phyloP scores from a whole-genome alignment of 164 flowering plant genomes.

The Santalum album region DNA sequence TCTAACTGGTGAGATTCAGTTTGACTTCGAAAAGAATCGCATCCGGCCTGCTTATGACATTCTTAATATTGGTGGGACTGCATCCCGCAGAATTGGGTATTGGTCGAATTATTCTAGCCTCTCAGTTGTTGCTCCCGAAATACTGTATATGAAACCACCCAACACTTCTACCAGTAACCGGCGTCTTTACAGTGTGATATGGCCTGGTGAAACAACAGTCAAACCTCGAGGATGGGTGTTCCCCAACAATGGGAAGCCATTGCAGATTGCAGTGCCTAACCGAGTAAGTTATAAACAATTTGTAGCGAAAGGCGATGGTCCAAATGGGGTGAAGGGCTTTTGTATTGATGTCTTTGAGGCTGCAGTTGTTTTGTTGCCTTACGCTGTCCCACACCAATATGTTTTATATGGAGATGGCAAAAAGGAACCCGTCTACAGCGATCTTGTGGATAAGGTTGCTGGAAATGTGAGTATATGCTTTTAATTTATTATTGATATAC shows the following conservation, averaged over 20 bases:
- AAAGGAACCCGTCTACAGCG: constrained; percentile 45
- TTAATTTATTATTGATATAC: too few species aligned
- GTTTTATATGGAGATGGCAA: constrained; percentile 60
- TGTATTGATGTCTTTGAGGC: constrained; percentile 85
- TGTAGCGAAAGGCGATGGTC: constrained; percentile 40
- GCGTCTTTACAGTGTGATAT: constrained; percentile 48
- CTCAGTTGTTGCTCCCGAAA: constrained; percentile 63
- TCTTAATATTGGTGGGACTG: constrained; percentile 56
- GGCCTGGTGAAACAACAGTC: constrained; percentile 68
- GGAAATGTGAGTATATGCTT: constrained; percentile 46
- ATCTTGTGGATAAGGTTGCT: constrained; percentile 47
- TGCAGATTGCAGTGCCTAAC: constrained; percentile 69
- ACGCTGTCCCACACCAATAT: constrained; percentile 60
- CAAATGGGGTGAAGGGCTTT: constrained; percentile 54
- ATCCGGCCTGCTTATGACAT: constrained; percentile 62
- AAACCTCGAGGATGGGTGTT: constrained; percentile 92
- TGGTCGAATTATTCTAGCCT: constrained; percentile 85
- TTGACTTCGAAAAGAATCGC: constrained; percentile 44
- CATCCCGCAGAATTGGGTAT: constrained; percentile 52
- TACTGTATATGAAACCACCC: constrained; percentile 39
- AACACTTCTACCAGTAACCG: constrained; percentile 44
- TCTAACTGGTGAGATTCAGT: constrained; percentile 54
- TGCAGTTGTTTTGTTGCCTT: constrained; percentile 66
- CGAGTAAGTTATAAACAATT: constrained; percentile 61
- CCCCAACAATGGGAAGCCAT: constrained; percentile 73